phyloP scores from a whole-genome alignment of 257 asterid species.

The Nicotiana sylvestris region DNA sequence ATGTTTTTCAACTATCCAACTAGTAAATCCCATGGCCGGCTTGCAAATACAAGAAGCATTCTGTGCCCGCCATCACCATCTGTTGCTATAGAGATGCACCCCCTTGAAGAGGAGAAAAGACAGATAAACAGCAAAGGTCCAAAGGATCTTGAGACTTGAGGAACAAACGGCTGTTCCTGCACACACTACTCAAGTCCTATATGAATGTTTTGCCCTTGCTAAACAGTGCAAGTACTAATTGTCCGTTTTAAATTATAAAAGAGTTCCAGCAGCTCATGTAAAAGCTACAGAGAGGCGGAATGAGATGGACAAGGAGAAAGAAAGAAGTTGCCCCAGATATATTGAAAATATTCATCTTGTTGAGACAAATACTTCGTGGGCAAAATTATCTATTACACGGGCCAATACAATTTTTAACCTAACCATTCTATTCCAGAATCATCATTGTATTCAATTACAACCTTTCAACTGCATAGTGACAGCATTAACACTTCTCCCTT shows the following conservation, averaged over 20 bases:
- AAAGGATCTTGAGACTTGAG: not conserved
- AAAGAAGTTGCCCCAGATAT: not conserved
- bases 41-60: too few species aligned
- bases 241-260: not conserved
- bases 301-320: not conserved
- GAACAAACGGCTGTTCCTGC: not conserved
- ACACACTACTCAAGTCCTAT: not conserved
- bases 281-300: not conserved
- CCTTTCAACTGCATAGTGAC: not conserved
- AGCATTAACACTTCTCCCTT: not conserved
- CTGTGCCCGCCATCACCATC: not conserved
- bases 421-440: not conserved
- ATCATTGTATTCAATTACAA: not conserved
- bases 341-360: not conserved
- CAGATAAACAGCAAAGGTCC: not conserved
- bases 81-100: not conserved
- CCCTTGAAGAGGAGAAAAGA: not conserved
- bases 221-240: not conserved
- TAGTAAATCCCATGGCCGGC: not conserved
- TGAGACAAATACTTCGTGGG: too few species aligned
- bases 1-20: not conserved
- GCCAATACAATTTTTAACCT: too few species aligned
- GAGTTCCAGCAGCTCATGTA: not conserved
- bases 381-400: not conserved
- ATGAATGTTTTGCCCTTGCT: not conserved